Evolutionary conservation across 176 grass and related monocot species (phyloP).

Genomic region (Metroxylon sagu): DNA sequence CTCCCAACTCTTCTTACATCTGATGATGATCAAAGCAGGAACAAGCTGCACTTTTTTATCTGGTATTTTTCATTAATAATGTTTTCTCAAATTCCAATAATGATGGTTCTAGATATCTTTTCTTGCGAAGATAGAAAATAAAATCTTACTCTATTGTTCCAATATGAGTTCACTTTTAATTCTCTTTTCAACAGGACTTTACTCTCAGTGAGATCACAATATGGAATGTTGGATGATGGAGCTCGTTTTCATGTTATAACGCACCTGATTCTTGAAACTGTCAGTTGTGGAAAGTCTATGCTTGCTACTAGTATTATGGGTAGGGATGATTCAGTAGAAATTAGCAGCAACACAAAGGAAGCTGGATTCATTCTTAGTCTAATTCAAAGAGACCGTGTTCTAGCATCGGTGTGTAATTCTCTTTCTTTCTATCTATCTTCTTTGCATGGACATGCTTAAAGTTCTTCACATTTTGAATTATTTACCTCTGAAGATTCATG

Average conservation of each 20-base stretch:
- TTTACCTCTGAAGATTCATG: too few species aligned
- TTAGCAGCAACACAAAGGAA: conserved; percentile 62
- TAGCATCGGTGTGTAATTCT: conserved; percentile 44
- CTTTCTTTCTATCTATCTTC: conserved; percentile 8
- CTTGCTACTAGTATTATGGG: conserved; percentile 65
- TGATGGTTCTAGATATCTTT: too few species aligned
- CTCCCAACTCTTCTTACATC: conserved; percentile 65
- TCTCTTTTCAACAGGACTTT: conserved; percentile 57
- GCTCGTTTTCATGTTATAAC: conserved; percentile 79
- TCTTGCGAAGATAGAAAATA: too few species aligned
- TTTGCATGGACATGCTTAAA: too few species aligned
- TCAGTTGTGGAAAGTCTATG: conserved; percentile 78
- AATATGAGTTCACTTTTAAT: background rate
- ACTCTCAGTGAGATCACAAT: conserved; percentile 58
- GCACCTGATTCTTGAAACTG: conserved; percentile 84
- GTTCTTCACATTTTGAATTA: too few species aligned
- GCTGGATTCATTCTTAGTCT: conserved; percentile 76
- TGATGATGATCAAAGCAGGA: conserved; percentile 87
- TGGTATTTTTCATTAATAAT: conserved; percentile 36
- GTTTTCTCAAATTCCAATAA: too few species aligned
- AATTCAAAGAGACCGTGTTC: conserved; percentile 87
- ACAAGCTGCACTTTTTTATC: conserved; percentile 78
- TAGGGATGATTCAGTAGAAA: conserved; percentile 49
- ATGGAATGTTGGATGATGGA: conserved; percentile 74
- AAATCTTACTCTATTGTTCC: too few species aligned